Conservation (phyloP, 805 yeast genomes). For the Zygotorulaspora sp. region DNA sequence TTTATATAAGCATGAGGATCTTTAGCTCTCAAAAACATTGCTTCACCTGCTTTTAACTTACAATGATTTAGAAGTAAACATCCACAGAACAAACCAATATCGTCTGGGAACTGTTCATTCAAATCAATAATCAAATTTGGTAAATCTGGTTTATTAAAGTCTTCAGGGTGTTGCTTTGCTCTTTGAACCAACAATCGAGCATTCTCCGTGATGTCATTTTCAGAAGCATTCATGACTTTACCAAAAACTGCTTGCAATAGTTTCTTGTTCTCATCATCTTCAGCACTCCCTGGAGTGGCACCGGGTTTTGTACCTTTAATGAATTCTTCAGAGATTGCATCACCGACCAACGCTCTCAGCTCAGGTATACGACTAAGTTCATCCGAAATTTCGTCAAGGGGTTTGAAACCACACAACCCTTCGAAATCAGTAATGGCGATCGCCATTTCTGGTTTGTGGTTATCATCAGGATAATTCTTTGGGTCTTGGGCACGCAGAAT, state of each 20-base stretch:
- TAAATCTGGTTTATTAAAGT: constrained; percentile 50
- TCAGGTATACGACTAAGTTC: constrained; percentile 74
- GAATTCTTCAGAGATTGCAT: constrained; percentile 51
- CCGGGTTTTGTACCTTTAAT: constrained; percentile 41
- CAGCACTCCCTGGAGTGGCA: constrained; percentile 46
- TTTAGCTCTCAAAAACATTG: constrained; percentile 92
- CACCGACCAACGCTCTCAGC: constrained; percentile 65
- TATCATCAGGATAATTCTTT: constrained; percentile 91
- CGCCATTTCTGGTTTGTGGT: constrained; percentile 99
- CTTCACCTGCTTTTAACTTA: constrained; percentile 79
- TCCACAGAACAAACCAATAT: constrained; percentile 94
- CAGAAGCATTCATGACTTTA: constrained; percentile 79
- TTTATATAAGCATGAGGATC: constrained; percentile 97
- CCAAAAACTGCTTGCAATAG: constrained; percentile 73
- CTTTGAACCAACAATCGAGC: constrained; percentile 65
- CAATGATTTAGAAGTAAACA: constrained; percentile 89
- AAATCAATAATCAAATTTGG: constrained; percentile 73
- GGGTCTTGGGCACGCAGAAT: constrained; percentile 80
- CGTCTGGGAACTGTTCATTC: constrained; percentile 85
- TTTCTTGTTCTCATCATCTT: constrained; percentile 54
- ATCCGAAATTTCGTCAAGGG: constrained; percentile 68
- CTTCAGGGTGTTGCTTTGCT: constrained; percentile 53
- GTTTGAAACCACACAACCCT: constrained; percentile 97
- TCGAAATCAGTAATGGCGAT: constrained; percentile 93
- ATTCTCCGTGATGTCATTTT: constrained; percentile 47